Evolutionary conservation across 2,329 filamentous ascomycete genomes (phyloP), one percentile per base, ranked within the genome.

Genomic region (Penicillium sp.): DNA sequence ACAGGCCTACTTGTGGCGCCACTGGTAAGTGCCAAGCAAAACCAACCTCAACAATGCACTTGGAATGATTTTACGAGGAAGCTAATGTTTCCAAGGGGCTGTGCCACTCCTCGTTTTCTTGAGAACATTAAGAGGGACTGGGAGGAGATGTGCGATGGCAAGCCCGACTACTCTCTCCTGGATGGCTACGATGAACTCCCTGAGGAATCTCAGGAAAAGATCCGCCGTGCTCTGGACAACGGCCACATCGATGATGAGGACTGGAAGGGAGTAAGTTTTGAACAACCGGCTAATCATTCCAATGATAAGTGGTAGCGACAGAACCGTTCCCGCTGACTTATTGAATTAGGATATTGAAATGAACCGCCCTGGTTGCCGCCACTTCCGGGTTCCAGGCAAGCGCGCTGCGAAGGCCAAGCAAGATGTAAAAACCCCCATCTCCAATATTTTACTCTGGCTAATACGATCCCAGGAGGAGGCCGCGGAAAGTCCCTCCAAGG

Each of bases 221-320:
- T 97, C 61, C 80, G 82, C 49, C 82, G 82, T 44, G 90, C 89
- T 49, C 73, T 97, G 23, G 80, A 82, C 55, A 82, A 92, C 69
- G 91, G 90, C 23, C 89, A 94, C 66, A 88, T 97, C 65, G 88
- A 89, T 63, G 82, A 90, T 41, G 87, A 90, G 49, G 93, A 97
- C 65, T 97, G 91, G 85, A 93, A 88, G 31, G 91, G 91, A 12
- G 92, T 96, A 82, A 76, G 89, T 64, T 49, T 27, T 25, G 37
- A 22, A 20, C 8, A 12, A 7, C 11, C 11, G 4, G 18, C 37
- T 40, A 40, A 18, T 20, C 18, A 12, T 22, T 22, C 18, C 11
- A 40, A 2, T 9, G 37, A 11, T 6, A n/a, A n/a, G 9, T 12
- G 18, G 18, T 22, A 40, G 23, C 49, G 44, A 59, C 33, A 56